These are phyloP conservation scores for Blumeria hordei DNA, from an alignment of 2,329 filamentous ascomycete genomes.

Conservation along the genomic window DNA sequence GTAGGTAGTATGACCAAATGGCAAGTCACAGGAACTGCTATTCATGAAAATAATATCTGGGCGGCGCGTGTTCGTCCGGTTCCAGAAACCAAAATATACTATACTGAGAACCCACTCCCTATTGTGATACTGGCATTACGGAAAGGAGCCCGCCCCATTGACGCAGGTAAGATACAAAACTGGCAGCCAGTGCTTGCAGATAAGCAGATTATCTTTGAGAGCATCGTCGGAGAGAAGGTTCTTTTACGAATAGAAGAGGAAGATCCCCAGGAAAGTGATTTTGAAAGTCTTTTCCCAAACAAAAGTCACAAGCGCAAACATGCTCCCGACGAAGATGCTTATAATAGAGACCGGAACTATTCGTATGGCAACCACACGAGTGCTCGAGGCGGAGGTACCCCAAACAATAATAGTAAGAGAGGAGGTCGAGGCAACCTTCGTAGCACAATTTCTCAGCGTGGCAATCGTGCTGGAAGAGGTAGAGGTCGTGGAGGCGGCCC, in stretches of 20 bases:
- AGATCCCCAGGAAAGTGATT: conserved; percentile 32
- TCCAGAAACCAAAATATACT: conserved; percentile 37
- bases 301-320: conserved; percentile 38
- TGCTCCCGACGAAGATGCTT: conserved; percentile 27
- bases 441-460: conserved; percentile 19
- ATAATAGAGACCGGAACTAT: conserved; percentile 8
- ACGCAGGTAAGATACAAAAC: conserved; percentile 57
- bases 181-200: conserved; percentile 58
- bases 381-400: conserved; percentile 14
- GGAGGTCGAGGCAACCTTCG: conserved; percentile 16
- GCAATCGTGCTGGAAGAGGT: conserved; percentile 19
- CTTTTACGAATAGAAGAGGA: conserved; percentile 61
- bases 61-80: conserved; percentile 58
- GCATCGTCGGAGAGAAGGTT: conserved; percentile 66
- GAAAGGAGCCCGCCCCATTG: conserved; percentile 50
- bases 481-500: conserved; percentile 20
- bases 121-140: conserved; percentile 64
- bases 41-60: conserved; percentile 64
- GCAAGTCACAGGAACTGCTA: conserved; percentile 56
- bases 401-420: conserved; percentile 12
- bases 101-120: conserved; percentile 58
- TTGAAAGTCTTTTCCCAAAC: conserved; percentile 36
- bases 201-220: conserved; percentile 54
- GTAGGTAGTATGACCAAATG: conserved; percentile 65
- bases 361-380: conserved; percentile 16